A percentile compares a stretch with the other conserved stretches of the same genome.
These are phyloP conservation scores for Teratosphaeria viscida DNA, from an alignment of 2,329 filamentous ascomycete species.

Conservation along the genomic window DNA sequence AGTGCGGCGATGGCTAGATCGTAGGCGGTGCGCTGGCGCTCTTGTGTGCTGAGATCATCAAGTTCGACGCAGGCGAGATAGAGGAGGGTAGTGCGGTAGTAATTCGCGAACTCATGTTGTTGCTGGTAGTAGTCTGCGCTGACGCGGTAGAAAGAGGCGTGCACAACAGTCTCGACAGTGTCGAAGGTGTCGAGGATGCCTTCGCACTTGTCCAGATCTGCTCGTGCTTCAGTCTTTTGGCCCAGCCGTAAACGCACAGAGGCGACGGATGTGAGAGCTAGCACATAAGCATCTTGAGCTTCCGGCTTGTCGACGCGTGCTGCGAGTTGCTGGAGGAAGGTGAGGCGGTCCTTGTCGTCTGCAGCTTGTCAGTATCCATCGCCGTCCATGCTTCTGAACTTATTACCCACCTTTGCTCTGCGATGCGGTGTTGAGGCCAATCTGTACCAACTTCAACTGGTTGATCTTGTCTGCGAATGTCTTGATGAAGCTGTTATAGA, in stretches of 20 bases:
- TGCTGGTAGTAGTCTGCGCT: conserved; percentile 89
- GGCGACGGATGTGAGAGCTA: conserved; percentile 82
- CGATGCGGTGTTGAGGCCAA: conserved; percentile 77
- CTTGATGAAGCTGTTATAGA: conserved; percentile 91
- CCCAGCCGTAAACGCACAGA: conserved; percentile 72
- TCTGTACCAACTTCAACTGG: conserved; percentile 87
- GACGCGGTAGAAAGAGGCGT: conserved; percentile 91
- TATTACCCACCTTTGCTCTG: conserved; percentile 60
- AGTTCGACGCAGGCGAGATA: conserved; percentile 95
- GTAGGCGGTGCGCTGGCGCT: conserved; percentile 76
- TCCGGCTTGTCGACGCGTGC: conserved; percentile 84
- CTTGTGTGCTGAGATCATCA: conserved; percentile 57
- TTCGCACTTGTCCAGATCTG: conserved; percentile 79
- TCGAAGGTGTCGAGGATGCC: conserved; percentile 84
- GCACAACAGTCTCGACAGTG: conserved; percentile 87
- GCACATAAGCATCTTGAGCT: conserved; percentile 92
- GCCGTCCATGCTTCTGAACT: not conserved
- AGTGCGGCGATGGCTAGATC: conserved; percentile 87
- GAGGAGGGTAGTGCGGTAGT: conserved; percentile 94
- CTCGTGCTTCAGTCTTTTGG: conserved; percentile 71
- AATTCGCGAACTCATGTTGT: conserved; percentile 86
- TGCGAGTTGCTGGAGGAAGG: conserved; percentile 72
- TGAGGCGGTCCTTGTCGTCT: conserved; percentile 80
- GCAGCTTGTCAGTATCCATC: conserved; percentile 3
- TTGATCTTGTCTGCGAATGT: conserved; percentile 99